Percentiles rank a stretch among this genome's conserved stretches.
These are phyloP conservation scores for Yamadazyma sp. DNA, from an alignment of 805 yeast genomes.

Conservation along the genomic window DNA sequence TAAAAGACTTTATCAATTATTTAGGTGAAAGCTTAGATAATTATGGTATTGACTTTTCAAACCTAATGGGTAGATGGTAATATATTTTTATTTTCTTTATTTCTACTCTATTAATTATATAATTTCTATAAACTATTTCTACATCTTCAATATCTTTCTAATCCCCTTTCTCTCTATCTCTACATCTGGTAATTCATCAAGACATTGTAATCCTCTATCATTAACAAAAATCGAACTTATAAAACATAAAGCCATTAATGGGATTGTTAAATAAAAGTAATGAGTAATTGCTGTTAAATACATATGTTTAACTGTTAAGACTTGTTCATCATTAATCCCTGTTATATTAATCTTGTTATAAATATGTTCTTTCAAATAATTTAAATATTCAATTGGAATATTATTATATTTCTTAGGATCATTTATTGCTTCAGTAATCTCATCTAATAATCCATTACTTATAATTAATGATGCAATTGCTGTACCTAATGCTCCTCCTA, in stretches of 20 bases:
- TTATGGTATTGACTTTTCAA: slow-evolving; percentile 2
- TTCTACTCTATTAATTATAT: slow-evolving; percentile 1
- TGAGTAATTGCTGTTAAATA: slow-evolving; percentile 26
- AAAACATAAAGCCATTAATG: slow-evolving; percentile 33
- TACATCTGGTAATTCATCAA: slow-evolving; percentile 24
- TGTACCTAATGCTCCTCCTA: slow-evolving; percentile 34
- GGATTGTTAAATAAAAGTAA: slow-evolving; percentile 32
- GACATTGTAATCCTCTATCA: slow-evolving; percentile 37
- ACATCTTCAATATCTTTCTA: too few relatives aligned
- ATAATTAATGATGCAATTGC: slow-evolving; percentile 28
- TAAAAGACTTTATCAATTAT: slow-evolving; percentile 1
- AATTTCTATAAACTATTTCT: too few relatives aligned
- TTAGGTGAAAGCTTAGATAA: slow-evolving; percentile 2
- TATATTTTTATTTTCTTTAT: not conserved
- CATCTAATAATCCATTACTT: slow-evolving; percentile 20
- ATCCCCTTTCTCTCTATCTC: not conserved
- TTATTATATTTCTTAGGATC: slow-evolving; percentile 4
- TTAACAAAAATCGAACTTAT: slow-evolving; percentile 28
- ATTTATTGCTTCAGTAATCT: slow-evolving; percentile 15
- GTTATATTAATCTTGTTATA: slow-evolving; percentile 25
- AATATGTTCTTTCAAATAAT: slow-evolving; percentile 23
- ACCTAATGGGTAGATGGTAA: slow-evolving; percentile 1
- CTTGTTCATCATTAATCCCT: slow-evolving; percentile 19
- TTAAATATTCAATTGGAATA: slow-evolving; percentile 14
- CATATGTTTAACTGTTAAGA: slow-evolving; percentile 18